These are phyloP conservation scores for Neospermospora avenae DNA, from an alignment of 2,329 filamentous ascomycete genomes.

Conservation along the genomic window DNA sequence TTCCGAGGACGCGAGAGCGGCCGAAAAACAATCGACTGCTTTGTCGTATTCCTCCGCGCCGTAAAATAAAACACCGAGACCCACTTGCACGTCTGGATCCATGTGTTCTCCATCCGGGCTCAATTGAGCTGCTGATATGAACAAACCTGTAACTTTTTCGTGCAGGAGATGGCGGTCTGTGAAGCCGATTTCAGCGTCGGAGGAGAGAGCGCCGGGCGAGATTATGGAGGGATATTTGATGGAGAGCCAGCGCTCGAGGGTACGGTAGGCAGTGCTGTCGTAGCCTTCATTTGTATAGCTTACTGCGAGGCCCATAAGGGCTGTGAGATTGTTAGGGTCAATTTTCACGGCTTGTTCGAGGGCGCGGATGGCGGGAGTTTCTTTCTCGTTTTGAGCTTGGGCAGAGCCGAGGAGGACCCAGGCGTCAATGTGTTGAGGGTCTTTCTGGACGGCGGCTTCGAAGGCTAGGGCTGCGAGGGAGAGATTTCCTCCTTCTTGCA, in stretches of 20 bases:
- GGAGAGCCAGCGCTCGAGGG: conserved; percentile 94
- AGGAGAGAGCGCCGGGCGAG: conserved; percentile 63
- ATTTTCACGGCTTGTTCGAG: conserved; percentile 87
- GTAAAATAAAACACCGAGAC: conserved; percentile 94
- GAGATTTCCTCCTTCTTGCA: conserved; percentile 90
- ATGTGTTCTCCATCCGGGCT: conserved; percentile 91
- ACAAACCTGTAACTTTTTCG: conserved; percentile 83
- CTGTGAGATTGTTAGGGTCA: conserved; percentile 81
- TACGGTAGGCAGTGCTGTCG: conserved; percentile 93
- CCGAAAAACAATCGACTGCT: conserved; percentile 95
- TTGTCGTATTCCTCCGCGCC: conserved; percentile 97
- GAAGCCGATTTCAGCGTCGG: conserved; percentile 83
- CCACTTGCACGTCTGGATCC: conserved; percentile 98
- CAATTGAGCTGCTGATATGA: conserved; percentile 88
- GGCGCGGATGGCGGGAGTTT: conserved; percentile 90
- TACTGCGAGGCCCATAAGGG: conserved; percentile 91
- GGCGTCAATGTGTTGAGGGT: conserved; percentile 81
- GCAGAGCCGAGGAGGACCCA: conserved; percentile 91
- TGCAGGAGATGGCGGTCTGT: conserved; percentile 89
- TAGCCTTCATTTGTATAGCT: conserved; percentile 99
- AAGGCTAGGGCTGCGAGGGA: conserved; percentile 92
- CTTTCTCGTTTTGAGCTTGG: conserved; percentile 98
- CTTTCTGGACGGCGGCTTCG: conserved; percentile 89
- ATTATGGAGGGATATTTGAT: conserved; percentile 87
- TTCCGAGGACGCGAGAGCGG: conserved; percentile 83